Percentiles rank a stretch among this genome's conserved stretches.
Conservation (phyloP, 2,329 filamentous ascomycete genomes). For the Diaporthe caulivora region DNA sequence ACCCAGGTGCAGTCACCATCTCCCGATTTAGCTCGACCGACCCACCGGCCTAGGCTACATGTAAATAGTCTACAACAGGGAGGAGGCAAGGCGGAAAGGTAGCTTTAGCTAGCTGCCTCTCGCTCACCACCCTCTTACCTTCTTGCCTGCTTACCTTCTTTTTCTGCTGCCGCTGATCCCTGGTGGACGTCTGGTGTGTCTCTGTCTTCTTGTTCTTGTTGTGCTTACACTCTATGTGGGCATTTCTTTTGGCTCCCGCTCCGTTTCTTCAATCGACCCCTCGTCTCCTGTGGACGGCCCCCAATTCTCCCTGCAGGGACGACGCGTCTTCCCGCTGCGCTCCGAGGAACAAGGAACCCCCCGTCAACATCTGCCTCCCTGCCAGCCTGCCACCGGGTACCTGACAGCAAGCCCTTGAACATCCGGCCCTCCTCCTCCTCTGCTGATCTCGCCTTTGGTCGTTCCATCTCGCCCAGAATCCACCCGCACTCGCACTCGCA, state of each 20-base stretch:
- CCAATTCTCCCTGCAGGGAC: background rate
- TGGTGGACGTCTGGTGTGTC: constrained; percentile 8
- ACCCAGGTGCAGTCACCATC: constrained; percentile 1
- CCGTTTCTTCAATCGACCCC: background rate
- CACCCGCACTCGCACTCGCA: too few species aligned
- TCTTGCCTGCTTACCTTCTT: too few species aligned
- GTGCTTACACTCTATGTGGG: too few species aligned
- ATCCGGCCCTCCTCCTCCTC: background rate
- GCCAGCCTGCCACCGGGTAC: constrained; percentile 17
- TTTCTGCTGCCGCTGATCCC: too few species aligned
- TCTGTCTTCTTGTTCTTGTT: background rate
- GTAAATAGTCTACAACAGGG: background rate
- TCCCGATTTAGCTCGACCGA: constrained; percentile 18
- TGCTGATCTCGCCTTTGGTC: constrained; percentile 14
- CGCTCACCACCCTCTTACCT: background rate
- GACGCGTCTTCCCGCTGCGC: constrained; percentile 26
- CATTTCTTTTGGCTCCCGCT: constrained; percentile 11
- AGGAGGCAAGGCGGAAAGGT: too few species aligned
- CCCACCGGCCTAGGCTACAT: too few species aligned
- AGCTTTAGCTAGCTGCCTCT: constrained; percentile 23
- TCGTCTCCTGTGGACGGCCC: background rate
- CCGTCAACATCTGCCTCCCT: background rate
- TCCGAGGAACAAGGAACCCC: constrained; percentile 31
- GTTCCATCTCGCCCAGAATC: background rate
- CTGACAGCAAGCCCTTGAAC: constrained; percentile 2